phyloP scores from a whole-genome alignment of 164 flowering plant species.

The Aristolochia fimbriata region DNA sequence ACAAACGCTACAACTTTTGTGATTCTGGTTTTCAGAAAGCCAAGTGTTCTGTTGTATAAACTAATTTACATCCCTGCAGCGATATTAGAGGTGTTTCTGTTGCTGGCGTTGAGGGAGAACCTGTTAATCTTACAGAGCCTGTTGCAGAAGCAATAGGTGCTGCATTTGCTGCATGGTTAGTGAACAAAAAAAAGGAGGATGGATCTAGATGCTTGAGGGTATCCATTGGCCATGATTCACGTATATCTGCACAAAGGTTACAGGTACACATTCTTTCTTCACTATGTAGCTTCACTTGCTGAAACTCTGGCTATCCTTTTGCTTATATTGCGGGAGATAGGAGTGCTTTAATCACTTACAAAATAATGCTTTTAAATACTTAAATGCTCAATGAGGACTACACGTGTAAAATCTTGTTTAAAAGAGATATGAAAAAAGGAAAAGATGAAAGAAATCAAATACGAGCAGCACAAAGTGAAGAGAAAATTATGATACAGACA shows the following conservation, averaged over 20 bases:
- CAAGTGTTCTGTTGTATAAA: not conserved
- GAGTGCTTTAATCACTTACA: no score
- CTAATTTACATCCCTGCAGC: constrained; percentile 27
- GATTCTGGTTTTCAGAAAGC: not conserved
- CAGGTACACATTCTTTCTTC: constrained; percentile 33
- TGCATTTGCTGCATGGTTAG: constrained; percentile 87
- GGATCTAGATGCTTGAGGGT: constrained; percentile 46
- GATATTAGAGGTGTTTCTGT: constrained; percentile 99
- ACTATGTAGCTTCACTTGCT: not conserved
- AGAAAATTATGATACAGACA: no score
- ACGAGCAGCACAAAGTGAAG: no score
- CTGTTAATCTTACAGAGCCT: constrained; percentile 75
- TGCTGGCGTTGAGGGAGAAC: constrained; percentile 91
- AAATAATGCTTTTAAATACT: no score
- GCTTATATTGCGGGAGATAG: no score
- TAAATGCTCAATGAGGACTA: no score
- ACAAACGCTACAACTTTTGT: not conserved
- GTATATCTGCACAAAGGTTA: constrained; percentile 77
- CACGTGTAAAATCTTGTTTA: no score
- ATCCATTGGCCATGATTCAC: constrained; percentile 93
- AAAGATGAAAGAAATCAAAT: no score
- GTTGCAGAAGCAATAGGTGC: constrained; percentile 95
- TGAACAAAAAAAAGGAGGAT: constrained; percentile 57
- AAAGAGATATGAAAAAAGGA: no score
- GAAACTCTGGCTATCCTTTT: no score